Evolutionary conservation across 805 yeast genomes (phyloP).

Genomic region (Candida sonorensis): DNA sequence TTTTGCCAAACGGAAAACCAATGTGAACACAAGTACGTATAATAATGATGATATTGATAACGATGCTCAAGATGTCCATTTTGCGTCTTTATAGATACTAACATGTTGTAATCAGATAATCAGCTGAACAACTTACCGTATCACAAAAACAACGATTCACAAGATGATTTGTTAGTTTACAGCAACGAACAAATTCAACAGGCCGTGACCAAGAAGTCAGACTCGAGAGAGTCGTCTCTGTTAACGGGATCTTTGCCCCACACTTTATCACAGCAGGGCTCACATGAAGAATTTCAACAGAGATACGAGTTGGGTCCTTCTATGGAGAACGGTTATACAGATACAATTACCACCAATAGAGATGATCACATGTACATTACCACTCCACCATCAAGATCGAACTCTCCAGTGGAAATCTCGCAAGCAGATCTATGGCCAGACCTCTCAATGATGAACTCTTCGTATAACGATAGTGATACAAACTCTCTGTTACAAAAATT

Average conservation of each 20-base stretch:
- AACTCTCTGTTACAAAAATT: too few species aligned
- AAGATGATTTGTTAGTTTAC: constrained; percentile 12
- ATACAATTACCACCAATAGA: constrained; percentile 1
- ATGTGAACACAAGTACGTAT: constrained; percentile 4
- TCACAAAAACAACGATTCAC: constrained; percentile 11
- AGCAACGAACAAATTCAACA: not conserved
- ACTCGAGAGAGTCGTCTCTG: not conserved
- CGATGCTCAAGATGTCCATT: too few species aligned
- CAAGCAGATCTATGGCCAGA: constrained; percentile 12
- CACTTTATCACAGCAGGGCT: too few species aligned
- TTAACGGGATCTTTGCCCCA: too few species aligned
- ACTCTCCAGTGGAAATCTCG: too few species aligned
- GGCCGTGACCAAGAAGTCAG: not conserved
- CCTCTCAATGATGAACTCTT: constrained; percentile 6
- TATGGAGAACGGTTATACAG: constrained; percentile 14
- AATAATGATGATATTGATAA: too few species aligned
- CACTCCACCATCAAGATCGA: too few species aligned
- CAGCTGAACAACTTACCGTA: not conserved
- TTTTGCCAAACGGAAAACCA: constrained; percentile 10
- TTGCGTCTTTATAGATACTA: too few species aligned
- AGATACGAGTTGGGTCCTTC: constrained; percentile 17
- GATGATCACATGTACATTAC: too few species aligned
- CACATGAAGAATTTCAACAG: too few species aligned
- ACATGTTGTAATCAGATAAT: too few species aligned
- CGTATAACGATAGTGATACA: constrained; percentile 3